Base-by-base conservation (phyloP, 805 yeast species). In the Zygosaccharomyces bailii region DNA sequence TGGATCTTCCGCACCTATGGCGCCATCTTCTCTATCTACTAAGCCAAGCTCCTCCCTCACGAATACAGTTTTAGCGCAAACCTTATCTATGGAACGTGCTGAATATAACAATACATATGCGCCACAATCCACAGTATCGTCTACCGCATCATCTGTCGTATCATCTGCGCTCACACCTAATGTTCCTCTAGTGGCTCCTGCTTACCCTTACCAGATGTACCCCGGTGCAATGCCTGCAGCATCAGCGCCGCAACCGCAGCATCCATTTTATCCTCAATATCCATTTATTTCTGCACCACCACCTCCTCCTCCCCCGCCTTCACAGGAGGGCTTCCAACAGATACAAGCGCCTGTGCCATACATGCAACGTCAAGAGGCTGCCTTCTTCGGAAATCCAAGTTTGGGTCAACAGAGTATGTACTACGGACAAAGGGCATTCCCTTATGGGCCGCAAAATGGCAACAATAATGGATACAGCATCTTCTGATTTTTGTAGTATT, bases 1-100 rank as follows among this genome's bases (percentile, higher is more conserved):
- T 50, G 68, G 68, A 2, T 60, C 66, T 8, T 59, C 67, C 4
- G 58, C 56, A 2, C 65, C 65, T 3, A 49, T 48, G 23, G 65
- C 68, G 0, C 67, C 68, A 2, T 40, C 54, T 2, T 45, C 51
- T 3, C 54, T 63, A 21, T 40, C 46, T 34, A 50, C 50, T 4
- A 60, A 57, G 37, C 67, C 68, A 11, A 53, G 59, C 42, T 37
- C 48, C 27, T 39, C 33, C 16, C 20, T 53, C 17, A 53, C 52
- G 1, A 39, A 32, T 11, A 34, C 35, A 13, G 35, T 13, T 19
- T n/a, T 21, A 27, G 23, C 19, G 18, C 48, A 19, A 23, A 29
- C n/a, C 31, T 33, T 23, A 13, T 19, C 34, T 16, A 10, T 14
- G 17, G 35, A 25, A 24, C 39, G 14, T 23, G 14, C 32, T n/a